Percentiles rank a stretch among this genome's conserved stretches.
Conservation (phyloP, 768 basidiomycete species). For the Podaxis carcinomalis region DNA sequence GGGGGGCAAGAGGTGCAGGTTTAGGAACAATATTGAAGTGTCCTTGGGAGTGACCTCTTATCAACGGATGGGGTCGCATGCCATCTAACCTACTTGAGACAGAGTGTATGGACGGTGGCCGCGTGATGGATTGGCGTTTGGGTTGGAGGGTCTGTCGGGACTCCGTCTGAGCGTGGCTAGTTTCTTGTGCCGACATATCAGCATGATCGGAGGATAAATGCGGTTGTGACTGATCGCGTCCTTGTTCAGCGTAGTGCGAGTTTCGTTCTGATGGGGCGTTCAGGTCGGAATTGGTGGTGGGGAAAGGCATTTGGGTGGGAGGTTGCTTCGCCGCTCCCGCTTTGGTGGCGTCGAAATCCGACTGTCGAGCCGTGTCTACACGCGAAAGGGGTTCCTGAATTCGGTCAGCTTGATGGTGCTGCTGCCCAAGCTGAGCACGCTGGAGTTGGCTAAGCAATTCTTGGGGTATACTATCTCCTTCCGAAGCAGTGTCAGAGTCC, state of each 20-base stretch:
- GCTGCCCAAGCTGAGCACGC: constrained; percentile 6
- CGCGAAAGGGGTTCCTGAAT: constrained; percentile 18
- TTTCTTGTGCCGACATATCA: background rate
- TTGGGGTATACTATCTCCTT: constrained; percentile 23
- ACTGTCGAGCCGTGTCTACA: constrained; percentile 32
- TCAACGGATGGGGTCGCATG: constrained; percentile 72
- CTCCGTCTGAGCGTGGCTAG: constrained; percentile 18
- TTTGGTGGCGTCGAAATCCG: constrained; percentile 24
- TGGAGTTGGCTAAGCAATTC: constrained; percentile 12
- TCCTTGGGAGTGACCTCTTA: constrained; percentile 68
- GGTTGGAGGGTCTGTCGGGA: constrained; percentile 26
- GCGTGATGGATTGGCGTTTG: constrained; percentile 41
- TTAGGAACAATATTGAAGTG: constrained; percentile 40
- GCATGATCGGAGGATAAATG: background rate
- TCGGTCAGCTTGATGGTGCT: constrained; percentile 15
- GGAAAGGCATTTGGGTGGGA: constrained; percentile 11
- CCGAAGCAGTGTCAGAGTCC: constrained; percentile 37
- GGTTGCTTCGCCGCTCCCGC: constrained; percentile 7
- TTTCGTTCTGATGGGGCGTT: background rate
- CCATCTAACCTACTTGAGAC: constrained; percentile 30
- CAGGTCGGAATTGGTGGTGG: constrained; percentile 6
- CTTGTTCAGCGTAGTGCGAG: background rate
- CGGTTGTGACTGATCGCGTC: constrained; percentile 8
- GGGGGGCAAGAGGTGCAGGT: constrained; percentile 59
- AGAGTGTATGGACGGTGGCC: constrained; percentile 65